These are phyloP conservation scores for Globisporangium barbulae DNA, from an alignment of 352 stramenopile species.

Conservation along the genomic window DNA sequence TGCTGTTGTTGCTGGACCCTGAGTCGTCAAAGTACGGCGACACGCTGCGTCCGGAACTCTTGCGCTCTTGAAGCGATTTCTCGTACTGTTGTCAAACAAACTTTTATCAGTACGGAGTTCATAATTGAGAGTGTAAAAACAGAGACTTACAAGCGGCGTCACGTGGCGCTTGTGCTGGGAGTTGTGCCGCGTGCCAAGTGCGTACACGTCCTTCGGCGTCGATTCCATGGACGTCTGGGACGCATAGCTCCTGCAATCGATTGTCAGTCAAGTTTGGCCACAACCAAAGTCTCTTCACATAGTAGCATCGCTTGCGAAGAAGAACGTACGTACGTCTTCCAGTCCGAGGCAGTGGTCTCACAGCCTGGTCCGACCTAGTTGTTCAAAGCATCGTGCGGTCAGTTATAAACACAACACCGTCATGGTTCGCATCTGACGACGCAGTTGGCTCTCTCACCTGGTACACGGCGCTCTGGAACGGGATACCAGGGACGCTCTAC, in stretches of 20 bases:
- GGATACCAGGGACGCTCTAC: conserved; percentile 43
- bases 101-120: background rate
- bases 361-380: conserved; percentile 45
- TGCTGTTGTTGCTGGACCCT: conserved; percentile 6
- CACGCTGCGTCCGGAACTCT: background rate
- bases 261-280: background rate
- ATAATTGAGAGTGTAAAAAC: background rate
- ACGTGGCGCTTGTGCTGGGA: conserved; percentile 65
- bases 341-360: conserved; percentile 41
- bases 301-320: background rate
- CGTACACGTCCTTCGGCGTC: conserved; percentile 20
- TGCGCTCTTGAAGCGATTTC: conserved; percentile 14
- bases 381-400: background rate
- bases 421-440: background rate
- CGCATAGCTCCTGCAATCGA: conserved; percentile 44
- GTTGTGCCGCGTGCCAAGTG: conserved; percentile 37
- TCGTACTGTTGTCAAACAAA: conserved; percentile 23
- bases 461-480: conserved; percentile 67
- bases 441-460: conserved; percentile 25
- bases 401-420: background rate
- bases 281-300: too few species aligned
- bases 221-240: conserved; percentile 53
- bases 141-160: conserved; percentile 42
- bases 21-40: conserved; percentile 15
- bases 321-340: conserved; percentile 57